Percentiles rank a stretch among this genome's conserved stretches.
Conservation (phyloP, 2,329 filamentous ascomycete genomes). For the Trichoderma sp. region DNA sequence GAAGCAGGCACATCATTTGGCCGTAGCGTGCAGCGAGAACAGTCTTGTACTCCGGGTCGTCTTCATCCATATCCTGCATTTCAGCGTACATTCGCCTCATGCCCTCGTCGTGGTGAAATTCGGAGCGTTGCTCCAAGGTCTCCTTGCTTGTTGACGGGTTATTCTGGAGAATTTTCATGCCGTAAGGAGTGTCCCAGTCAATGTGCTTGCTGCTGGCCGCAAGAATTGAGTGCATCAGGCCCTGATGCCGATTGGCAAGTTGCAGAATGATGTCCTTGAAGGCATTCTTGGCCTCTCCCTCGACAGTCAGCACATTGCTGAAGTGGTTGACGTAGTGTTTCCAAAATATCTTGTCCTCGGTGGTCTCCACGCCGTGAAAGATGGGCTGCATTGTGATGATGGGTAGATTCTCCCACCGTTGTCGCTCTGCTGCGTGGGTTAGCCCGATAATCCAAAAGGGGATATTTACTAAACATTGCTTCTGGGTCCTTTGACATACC, state of each 20-base stretch:
- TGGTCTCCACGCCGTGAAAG: slow-evolving; percentile 79
- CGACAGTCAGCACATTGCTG: slow-evolving; percentile 79
- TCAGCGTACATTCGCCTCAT: slow-evolving; percentile 56
- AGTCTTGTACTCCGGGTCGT: slow-evolving; percentile 50
- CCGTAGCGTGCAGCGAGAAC: slow-evolving; percentile 61
- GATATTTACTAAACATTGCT: no score
- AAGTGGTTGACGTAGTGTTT: slow-evolving; percentile 81
- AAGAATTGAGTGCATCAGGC: slow-evolving; percentile 88
- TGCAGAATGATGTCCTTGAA: slow-evolving; percentile 84
- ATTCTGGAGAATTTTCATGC: slow-evolving; percentile 55
- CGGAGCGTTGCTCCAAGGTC: slow-evolving; percentile 54
- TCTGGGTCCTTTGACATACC: slow-evolving; percentile 46
- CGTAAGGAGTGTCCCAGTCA: slow-evolving; percentile 62
- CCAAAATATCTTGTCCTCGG: slow-evolving; percentile 78
- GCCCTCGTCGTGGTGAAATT: slow-evolving; percentile 60
- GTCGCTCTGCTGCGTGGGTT: slow-evolving; percentile 48
- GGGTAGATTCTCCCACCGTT: slow-evolving; percentile 54
- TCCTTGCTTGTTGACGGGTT: slow-evolving; percentile 52
- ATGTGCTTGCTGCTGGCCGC: slow-evolving; percentile 81
- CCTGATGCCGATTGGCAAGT: slow-evolving; percentile 77
- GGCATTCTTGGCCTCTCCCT: slow-evolving; percentile 79
- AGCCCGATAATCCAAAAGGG: slow-evolving; percentile 14
- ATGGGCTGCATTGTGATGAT: slow-evolving; percentile 65
- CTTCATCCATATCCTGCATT: slow-evolving; percentile 49
- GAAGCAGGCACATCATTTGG: slow-evolving; percentile 65